Conservation (phyloP, 2,329 filamentous ascomycete genomes). For the Ceratocystis diversiconidia region DNA sequence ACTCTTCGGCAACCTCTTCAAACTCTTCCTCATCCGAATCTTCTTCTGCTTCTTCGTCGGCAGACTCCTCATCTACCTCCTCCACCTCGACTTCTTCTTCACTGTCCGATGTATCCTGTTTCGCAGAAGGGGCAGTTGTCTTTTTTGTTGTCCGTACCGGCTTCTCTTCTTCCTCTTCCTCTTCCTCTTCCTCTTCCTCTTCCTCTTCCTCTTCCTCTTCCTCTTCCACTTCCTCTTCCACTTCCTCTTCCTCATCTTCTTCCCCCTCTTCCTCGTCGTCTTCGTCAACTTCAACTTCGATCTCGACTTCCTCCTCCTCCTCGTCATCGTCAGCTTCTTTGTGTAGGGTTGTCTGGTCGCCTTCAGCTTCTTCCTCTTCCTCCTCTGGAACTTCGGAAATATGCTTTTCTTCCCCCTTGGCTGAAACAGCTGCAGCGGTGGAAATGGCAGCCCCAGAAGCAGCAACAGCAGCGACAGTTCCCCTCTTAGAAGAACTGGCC, state of each 20-base stretch:
- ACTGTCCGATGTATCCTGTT: not conserved
- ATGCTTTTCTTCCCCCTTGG: not conserved
- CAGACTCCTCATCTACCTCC: not conserved
- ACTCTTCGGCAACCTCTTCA: constrained; percentile 9
- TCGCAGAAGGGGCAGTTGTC: not conserved
- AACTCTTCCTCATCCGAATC: constrained; percentile 11
- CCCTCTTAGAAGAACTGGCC: constrained; percentile 11
- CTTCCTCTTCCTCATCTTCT: constrained; percentile 14
- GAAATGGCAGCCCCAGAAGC: not conserved
- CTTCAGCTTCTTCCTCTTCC: constrained; percentile 10
- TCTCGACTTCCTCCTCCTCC: constrained; percentile 8
- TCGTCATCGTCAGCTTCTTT: constrained; percentile 26
- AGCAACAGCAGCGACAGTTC: constrained; percentile 9
- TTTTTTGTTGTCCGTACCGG: not conserved
- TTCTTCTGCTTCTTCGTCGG: not conserved
- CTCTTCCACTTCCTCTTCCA: constrained; percentile 34
- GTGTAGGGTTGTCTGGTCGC: constrained; percentile 42
- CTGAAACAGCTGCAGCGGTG: not conserved
- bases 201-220: constrained; percentile 29
- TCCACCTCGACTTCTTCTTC: not conserved
- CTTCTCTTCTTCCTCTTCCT: constrained; percentile 8
- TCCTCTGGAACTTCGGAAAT: constrained; percentile 8
- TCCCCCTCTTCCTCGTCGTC: constrained; percentile 4
- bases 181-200: constrained; percentile 14
- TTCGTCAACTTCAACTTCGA: constrained; percentile 8